Evolutionary conservation across 441 rosid species (phyloP).

Genomic region (Manihot esculenta): DNA sequence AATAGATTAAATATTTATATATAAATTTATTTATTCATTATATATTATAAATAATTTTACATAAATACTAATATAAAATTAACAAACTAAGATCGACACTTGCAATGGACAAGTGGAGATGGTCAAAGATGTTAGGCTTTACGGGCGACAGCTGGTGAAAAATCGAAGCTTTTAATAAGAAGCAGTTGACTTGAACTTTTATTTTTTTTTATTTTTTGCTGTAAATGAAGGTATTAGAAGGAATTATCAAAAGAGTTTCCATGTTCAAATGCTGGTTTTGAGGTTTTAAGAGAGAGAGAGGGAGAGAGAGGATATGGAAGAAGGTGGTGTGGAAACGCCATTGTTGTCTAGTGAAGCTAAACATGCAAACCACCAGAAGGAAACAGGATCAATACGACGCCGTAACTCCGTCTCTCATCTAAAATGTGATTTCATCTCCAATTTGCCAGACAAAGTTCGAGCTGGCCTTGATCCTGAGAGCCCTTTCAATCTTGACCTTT

Average conservation of each 20-base stretch:
- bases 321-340: slow-evolving; percentile 21
- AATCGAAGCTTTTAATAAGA: not conserved
- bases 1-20: no score
- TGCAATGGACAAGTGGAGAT: no score
- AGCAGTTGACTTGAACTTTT: not conserved
- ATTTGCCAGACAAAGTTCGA: slow-evolving; percentile 63
- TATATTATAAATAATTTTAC: no score
- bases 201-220: not conserved
- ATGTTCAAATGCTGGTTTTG: not conserved
- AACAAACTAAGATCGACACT: no score
- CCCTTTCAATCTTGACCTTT: slow-evolving; percentile 43
- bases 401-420: slow-evolving; percentile 40
- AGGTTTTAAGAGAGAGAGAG: not conserved
- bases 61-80: no score
- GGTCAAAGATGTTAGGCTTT: no score
- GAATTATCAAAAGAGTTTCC: not conserved
- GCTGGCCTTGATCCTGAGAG: slow-evolving; percentile 49
- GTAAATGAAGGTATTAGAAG: not conserved
- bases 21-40: no score
- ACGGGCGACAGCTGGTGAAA: no score
- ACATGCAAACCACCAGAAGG: not conserved
- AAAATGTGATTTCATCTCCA: slow-evolving; percentile 47
- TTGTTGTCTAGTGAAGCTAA: slow-evolving; percentile 23
- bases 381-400: slow-evolving; percentile 20
- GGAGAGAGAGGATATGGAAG: slow-evolving; percentile 1